Percentiles rank a stretch among this genome's conserved stretches.
Evolutionary conservation across 257 asterid genomes (phyloP).

Genomic region (Solanum sejunctum): DNA sequence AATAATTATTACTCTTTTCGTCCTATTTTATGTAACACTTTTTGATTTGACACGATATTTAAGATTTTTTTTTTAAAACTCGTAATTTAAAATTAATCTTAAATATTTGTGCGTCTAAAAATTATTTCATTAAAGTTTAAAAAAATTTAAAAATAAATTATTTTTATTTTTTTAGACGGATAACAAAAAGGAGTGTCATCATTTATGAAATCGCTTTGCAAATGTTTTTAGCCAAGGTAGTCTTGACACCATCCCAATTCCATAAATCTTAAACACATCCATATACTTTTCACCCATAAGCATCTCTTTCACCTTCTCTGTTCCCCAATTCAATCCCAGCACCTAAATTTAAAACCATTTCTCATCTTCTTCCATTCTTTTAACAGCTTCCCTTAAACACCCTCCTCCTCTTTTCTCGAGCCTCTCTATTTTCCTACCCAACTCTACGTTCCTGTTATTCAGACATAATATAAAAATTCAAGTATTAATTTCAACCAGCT

Average conservation of each 20-base stretch:
- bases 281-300: constrained; percentile 17
- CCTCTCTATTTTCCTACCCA: constrained; percentile 72
- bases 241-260: constrained; percentile 83
- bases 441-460: constrained; percentile 21
- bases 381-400: constrained; percentile 62
- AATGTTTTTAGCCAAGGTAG: constrained; percentile 86
- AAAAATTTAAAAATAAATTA: too few species aligned
- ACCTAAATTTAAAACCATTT: constrained; percentile 42
- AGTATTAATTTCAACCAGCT: neutral
- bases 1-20: too few species aligned
- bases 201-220: neutral
- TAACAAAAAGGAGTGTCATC: too few species aligned
- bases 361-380: constrained; percentile 64
- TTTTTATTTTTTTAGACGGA: too few species aligned
- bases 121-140: too few species aligned
- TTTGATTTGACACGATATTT: too few species aligned
- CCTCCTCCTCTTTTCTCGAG: constrained; percentile 54
- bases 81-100: too few species aligned
- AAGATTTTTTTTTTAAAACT: too few species aligned
- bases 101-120: too few species aligned
- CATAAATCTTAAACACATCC: constrained; percentile 52
- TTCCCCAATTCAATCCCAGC: constrained; percentile 68
- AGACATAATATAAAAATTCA: neutral
- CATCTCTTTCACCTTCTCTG: constrained; percentile 58
- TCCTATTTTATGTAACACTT: too few species aligned